Base-by-base conservation (phyloP, 352 stramenopile species). In the Phytophthora idaei region DNA sequence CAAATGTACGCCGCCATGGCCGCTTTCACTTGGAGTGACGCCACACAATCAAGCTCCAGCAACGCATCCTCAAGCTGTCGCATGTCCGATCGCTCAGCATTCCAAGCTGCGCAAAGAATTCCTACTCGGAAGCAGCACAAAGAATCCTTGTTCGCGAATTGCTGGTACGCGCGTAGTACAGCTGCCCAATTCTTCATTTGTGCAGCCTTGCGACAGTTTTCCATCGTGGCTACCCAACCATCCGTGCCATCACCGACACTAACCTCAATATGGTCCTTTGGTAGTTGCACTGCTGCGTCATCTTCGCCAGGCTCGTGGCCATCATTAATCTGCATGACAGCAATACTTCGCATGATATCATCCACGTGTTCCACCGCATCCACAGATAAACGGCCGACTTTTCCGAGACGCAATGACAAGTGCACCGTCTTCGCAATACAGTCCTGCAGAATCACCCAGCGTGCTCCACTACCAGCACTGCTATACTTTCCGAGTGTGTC, bases 261-360 rank as follows among this genome's bases (percentile, higher is more conserved):
- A 12, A 36, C 34, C 8, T 78, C 56, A 12, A 66, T 31, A 57
- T 28, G 45, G 37, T 68, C 55, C 14, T 45, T n/a, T 8, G 69
- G 64, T 34, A 77, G 28, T 37, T 63, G 64, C 25, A 75, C 51
- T 10, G 53, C 56, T 2, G 61, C 49, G 27, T 88, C 73, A 36
- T 90, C 78, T 64, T 81, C 76, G 34, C 73, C 69, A 3, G 79
- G 61, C 17, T 91, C 80, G 29, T 80, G 73, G 1, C 66, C 74
- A 67, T 90, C 77, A 46, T 95, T 94, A 27, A 95, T 68, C 56
- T 95, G 85, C 73, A 94, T 89, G 14, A 95, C 54, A 57, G 84
- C 84, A 52, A 95, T 57, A 29, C 74, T 71, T 36, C 82, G 80
- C 66, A 95, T 78, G 29, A 94, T 82, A 2, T 94, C 85, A 51